A percentile compares a stretch with the other conserved stretches of the same genome.
Evolutionary conservation across 164 flowering plant species (phyloP).

Genomic region (Stephania japonica): DNA sequence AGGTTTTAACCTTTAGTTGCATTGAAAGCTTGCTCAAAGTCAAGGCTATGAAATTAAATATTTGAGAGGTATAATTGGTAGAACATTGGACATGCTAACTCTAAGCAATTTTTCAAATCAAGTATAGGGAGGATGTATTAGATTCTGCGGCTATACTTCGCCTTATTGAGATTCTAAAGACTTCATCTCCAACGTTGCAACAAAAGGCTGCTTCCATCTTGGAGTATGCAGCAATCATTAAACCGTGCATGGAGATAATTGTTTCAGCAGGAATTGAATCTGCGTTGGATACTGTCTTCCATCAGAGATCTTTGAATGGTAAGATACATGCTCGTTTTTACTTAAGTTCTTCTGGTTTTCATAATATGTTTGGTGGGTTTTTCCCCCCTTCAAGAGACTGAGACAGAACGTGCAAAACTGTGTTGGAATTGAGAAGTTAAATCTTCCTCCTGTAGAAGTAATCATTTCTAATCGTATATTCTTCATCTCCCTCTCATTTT

Average conservation of each 20-base stretch:
- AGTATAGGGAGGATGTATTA: slow-evolving; percentile 33
- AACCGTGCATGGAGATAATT: slow-evolving; percentile 35
- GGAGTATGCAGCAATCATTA: slow-evolving; percentile 42
- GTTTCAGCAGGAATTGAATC: slow-evolving; percentile 44
- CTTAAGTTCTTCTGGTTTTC: neutral
- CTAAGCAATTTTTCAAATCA: slow-evolving; percentile 7
- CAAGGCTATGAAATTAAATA: neutral
- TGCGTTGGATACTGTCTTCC: slow-evolving; percentile 48
- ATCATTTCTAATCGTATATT: too few species aligned
- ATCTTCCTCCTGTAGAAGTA: too few species aligned
- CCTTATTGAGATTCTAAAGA: slow-evolving; percentile 51
- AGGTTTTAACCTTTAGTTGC: neutral
- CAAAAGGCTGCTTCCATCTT: slow-evolving; percentile 68
- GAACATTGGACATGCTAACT: neutral
- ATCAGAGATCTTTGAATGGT: slow-evolving; percentile 43
- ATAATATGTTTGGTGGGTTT: too few species aligned
- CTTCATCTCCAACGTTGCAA: slow-evolving; percentile 49
- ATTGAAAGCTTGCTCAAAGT: neutral
- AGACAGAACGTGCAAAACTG: too few species aligned
- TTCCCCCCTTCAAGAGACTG: too few species aligned
- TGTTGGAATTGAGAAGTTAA: too few species aligned
- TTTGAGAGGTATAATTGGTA: neutral
- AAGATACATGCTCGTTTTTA: slow-evolving; percentile 9
- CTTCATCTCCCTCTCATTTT: too few species aligned
- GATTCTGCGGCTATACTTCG: slow-evolving; percentile 41